A percentile compares a stretch with the other conserved stretches of the same genome.
These are phyloP conservation scores for Boechera stricta DNA, from an alignment of 345 rosid species.

Conservation along the genomic window DNA sequence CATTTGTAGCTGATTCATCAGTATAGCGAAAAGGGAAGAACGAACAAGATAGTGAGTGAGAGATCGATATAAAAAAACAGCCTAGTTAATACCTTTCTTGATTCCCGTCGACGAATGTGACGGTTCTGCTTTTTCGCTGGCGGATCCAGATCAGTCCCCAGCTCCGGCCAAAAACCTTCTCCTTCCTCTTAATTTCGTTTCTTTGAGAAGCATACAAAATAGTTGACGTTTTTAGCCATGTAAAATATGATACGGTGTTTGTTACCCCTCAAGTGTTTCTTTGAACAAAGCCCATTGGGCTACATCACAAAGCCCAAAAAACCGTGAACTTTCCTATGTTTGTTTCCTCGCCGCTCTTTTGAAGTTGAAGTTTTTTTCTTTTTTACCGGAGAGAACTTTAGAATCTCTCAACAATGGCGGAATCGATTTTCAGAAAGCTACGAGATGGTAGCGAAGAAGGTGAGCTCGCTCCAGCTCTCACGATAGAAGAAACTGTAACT, in stretches of 20 bases:
- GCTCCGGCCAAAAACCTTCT: conserved; percentile 29
- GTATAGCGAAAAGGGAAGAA: neutral
- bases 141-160: conserved; percentile 22
- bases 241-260: conserved; percentile 27
- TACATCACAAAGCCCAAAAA: conserved; percentile 11
- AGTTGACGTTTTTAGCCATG: conserved; percentile 27
- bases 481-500: conserved; percentile 66
- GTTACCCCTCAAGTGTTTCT: neutral
- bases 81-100: neutral
- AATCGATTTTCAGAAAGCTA: conserved; percentile 70
- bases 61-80: neutral
- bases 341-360: conserved; percentile 30
- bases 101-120: conserved; percentile 11
- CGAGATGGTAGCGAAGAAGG: conserved; percentile 88
- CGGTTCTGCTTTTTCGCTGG: conserved; percentile 24
- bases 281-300: conserved; percentile 23
- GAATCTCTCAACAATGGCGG: conserved; percentile 60
- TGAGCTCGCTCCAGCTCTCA: conserved; percentile 78
- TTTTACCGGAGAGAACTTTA: conserved; percentile 11
- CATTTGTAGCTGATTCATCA: neutral
- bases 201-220: conserved; percentile 2
- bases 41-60: conserved; percentile 2
- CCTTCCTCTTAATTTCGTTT: neutral
- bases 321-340: neutral
- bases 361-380: neutral